Evolutionary conservation across 345 rosid species (phyloP).

Genomic region (Sonneratia caseolaris): DNA sequence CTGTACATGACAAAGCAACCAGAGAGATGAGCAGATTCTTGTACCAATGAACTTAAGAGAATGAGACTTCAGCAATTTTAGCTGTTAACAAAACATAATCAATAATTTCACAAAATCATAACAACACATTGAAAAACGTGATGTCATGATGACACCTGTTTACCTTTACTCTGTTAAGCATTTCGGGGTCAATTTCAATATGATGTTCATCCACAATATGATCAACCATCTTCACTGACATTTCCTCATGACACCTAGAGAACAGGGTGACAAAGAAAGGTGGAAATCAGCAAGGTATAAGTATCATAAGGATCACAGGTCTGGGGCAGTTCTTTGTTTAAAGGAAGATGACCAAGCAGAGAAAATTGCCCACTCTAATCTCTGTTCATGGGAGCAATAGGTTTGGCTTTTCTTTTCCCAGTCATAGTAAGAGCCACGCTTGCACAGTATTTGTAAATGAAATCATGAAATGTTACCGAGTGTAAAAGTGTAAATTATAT

Average conservation of each 20-base stretch:
- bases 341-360: not conserved
- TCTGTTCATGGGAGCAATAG: not conserved
- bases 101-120: not conserved
- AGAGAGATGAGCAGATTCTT: not conserved
- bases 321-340: not conserved
- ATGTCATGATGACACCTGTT: too few species aligned
- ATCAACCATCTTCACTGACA: slow-evolving; percentile 77
- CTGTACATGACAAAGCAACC: not conserved
- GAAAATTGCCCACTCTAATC: not conserved
- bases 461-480: not conserved
- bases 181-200: slow-evolving; percentile 70
- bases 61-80: not conserved
- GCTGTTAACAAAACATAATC: not conserved
- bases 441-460: not conserved
- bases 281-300: not conserved
- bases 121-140: not conserved
- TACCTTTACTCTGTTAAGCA: slow-evolving; percentile 79
- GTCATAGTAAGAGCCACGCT: not conserved
- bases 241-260: slow-evolving; percentile 78
- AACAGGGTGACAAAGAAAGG: not conserved
- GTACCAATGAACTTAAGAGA: not conserved
- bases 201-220: slow-evolving; percentile 69
- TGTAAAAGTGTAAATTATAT: not conserved
- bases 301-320: not conserved
- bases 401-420: not conserved